Conservation (phyloP, 2,329 filamentous ascomycete species). For the Pochonia chlamydosporia region DNA sequence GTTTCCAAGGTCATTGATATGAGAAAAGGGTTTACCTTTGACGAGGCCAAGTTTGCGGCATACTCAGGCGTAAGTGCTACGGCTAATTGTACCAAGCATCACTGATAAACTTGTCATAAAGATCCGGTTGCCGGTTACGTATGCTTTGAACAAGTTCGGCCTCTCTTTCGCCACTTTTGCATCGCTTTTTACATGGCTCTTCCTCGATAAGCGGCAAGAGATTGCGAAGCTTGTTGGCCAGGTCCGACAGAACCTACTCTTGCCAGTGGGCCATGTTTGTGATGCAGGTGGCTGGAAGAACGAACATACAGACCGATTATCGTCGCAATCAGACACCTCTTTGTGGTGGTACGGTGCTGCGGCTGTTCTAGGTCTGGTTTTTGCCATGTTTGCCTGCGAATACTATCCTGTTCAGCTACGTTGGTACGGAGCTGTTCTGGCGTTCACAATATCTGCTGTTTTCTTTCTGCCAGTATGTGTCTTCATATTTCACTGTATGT, state of each 20-base stretch:
- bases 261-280: not conserved
- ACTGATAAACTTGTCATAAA: not conserved
- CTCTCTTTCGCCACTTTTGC: conserved; percentile 47
- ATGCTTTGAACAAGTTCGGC: conserved; percentile 43
- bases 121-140: conserved; percentile 38
- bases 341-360: conserved; percentile 20
- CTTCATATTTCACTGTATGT: not conserved
- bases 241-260: not conserved
- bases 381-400: conserved; percentile 23
- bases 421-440: conserved; percentile 25
- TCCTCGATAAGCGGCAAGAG: conserved; percentile 22
- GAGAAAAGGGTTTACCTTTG: conserved; percentile 32
- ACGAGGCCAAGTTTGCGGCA: conserved; percentile 39
- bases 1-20: conserved; percentile 40
- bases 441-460: conserved; percentile 19
- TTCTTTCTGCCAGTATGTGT: conserved; percentile 22
- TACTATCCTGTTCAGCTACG: conserved; percentile 24
- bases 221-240: conserved; percentile 6
- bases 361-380: conserved; percentile 14
- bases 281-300: not conserved
- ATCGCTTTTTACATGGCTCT: conserved; percentile 25
- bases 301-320: not conserved
- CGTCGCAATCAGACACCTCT: conserved; percentile 14
- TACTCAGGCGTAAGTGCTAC: conserved; percentile 40
- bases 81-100: not conserved